Base-by-base conservation (phyloP, 2,329 filamentous ascomycete species). In the Xylaria sp. region DNA sequence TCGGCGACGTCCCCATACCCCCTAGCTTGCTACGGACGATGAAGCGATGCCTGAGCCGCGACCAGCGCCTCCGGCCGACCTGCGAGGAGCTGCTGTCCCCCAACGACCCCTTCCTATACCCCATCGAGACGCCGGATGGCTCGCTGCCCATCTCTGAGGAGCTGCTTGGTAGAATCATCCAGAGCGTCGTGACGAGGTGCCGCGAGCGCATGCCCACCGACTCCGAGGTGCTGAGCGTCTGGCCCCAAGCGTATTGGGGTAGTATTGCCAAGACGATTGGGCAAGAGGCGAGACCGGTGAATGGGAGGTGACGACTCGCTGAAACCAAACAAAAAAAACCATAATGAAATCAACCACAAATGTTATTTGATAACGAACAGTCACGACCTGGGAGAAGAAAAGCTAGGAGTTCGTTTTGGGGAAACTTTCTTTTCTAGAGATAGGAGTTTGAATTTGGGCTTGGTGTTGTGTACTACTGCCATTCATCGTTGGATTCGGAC, bases 1-100 rank as follows among this genome's bases (percentile, higher is more conserved):
- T 94, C 59, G 93, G 93, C 50, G 90, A 84, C 60, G 83, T 85
- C 0, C 81, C 82, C 0, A 87, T 92, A 0, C 89, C 90, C 0
- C 80, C 83, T 0, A 86, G 85, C 12, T 80, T 91, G 13, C 78
- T 91, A 39, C 81, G 85, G 34, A 91, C 89, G 0, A 83, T 92
- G 83, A 86, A 82, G 73, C 83, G 85, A 18, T 92, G 90, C 73
- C 82, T 92, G 9, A 84, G 83, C 74, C 85, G 90, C 60, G 88
- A 92, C 71, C 86, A 86, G 72, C 84, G 87, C 72, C 81, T 87
- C 75, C 84, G 90, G 1, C 89, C 89, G 2, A 90, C 89, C 0
- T 90, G 88, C 73, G 85, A 85, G 25, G 86, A 91, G 74, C 81
- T 92, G 20, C 80, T 92, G 0, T 80, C 84, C 41, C 81, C 85